Evolutionary conservation across 345 rosid species (phyloP).

Genomic region (Lepidium sativum): DNA sequence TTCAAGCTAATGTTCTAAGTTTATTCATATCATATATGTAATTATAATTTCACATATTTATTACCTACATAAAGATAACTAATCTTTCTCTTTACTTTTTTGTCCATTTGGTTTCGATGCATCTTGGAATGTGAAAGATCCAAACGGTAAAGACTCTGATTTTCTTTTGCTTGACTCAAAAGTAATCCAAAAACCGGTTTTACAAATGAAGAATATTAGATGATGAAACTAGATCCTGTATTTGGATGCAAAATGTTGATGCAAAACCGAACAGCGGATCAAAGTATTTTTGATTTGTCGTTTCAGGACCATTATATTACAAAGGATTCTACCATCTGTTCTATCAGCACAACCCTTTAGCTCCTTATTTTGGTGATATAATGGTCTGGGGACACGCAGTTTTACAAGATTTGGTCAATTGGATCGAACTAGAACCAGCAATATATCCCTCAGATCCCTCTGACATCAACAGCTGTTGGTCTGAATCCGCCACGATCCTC

Average conservation of each 20-base stretch:
- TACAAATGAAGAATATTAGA: neutral
- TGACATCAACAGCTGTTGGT: conserved; percentile 62
- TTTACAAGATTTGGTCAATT: conserved; percentile 56
- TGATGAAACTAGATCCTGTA: too few relatives aligned
- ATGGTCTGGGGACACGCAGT: conserved; percentile 71
- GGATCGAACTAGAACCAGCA: conserved; percentile 54
- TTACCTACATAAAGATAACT: too few relatives aligned
- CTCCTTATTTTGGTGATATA: conserved; percentile 35
- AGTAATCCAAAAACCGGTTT: neutral
- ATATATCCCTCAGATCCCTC: conserved; percentile 46
- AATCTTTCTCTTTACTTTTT: too few relatives aligned
- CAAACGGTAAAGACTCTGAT: conserved; percentile 12
- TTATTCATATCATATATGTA: too few relatives aligned
- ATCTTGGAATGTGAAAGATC: conserved; percentile 5
- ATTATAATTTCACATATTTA: too few relatives aligned
- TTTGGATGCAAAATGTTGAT: too few relatives aligned
- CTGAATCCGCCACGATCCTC: conserved; percentile 61
- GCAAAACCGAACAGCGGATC: too few relatives aligned
- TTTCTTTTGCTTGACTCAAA: neutral
- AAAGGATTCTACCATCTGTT: conserved; percentile 46
- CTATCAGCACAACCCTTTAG: conserved; percentile 47
- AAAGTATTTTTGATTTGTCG: neutral
- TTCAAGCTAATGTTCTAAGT: conserved; percentile 16
- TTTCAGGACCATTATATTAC: conserved; percentile 68
- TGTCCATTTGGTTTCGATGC: neutral